Evolutionary conservation across 176 grass and related monocot species (phyloP), one percentile per base, ranked within the genome.

Genomic region (Raddia distichophylla): DNA sequence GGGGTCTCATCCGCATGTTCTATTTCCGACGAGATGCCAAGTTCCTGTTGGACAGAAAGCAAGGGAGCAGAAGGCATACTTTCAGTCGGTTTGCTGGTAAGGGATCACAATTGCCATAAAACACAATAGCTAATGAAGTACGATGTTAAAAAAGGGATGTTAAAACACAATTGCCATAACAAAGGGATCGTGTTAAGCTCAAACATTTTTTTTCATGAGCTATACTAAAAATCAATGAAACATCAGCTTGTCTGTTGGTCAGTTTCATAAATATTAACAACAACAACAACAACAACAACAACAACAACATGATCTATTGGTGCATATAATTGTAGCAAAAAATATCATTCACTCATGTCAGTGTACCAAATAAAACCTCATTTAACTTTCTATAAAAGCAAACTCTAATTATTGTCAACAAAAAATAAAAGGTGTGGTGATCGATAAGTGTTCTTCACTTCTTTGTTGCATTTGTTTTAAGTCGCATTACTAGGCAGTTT

Each of bases 1-100:
- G 91, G 86, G 85, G 96, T 48, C 77, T 99, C 70, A 90, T 99
- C 80, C 80, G 77, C 69, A 86, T 99, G 74, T 86, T 99, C 77
- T 82, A 93, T 75, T 93, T 89, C 82, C 75, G 69, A 33, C 52
- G 62, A 7, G 86, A 94, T 34, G 73, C 91, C 20, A 99, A 87
- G 86, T 77, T 95, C 58, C 87, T 95, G 55, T 49, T 93, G 69
- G 82, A 93, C 76, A 77, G 69, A 45, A 94, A 87, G 67, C 83
- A 91, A 72, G 88, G 89, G 50, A 90, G 80, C 62, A 87, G 8
- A 74, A 81, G 83, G 52, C 86, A 80, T 34, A 60, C 34, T 52
- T 86, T 86, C 74, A 37, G 17, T 4, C 60, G 8, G 2, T 82
- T 90, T 27, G 0, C 83, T 3, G 83, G 88, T 90, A 82, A 44